These are phyloP conservation scores for Yarrowia bubula DNA, from an alignment of 805 yeast genomes.

Conservation along the genomic window DNA sequence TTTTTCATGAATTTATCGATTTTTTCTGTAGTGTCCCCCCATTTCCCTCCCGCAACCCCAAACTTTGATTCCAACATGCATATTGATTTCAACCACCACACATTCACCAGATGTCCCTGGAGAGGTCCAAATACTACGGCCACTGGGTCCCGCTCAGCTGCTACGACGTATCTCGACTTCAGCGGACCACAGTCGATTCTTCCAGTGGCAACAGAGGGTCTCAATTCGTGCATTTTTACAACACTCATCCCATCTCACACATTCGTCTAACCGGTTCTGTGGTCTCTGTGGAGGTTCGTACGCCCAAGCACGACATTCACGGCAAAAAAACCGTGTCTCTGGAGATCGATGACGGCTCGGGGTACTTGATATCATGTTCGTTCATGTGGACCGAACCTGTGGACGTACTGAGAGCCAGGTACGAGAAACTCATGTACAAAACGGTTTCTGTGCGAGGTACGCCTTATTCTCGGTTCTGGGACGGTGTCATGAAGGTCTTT, in stretches of 20 bases:
- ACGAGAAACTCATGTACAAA: background rate
- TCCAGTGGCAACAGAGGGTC: background rate
- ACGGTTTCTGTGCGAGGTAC: constrained; percentile 10
- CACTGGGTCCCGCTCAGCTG: constrained; percentile 18
- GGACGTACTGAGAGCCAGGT: background rate
- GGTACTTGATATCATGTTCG: background rate
- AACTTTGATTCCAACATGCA: background rate
- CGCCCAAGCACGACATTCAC: background rate
- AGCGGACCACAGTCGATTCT: background rate
- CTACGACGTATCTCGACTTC: background rate
- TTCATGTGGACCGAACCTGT: background rate
- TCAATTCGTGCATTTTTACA: background rate
- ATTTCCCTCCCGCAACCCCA: background rate
- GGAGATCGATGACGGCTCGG: constrained; percentile 13
- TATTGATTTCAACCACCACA: background rate
- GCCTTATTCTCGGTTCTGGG: background rate
- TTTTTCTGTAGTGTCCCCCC: too few relatives aligned
- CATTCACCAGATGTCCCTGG: constrained; percentile 1
- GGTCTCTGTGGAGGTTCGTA: background rate
- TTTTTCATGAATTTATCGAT: too few relatives aligned
- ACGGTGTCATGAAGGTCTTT: background rate
- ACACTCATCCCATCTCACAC: constrained; percentile 12
- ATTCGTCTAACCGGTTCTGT: background rate
- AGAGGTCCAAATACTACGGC: constrained; percentile 20
- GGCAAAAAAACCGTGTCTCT: background rate